Percentiles rank a stretch among this genome's conserved stretches.
phyloP scores from a whole-genome alignment of 441 rosid species.

The Corymbia calophylla region DNA sequence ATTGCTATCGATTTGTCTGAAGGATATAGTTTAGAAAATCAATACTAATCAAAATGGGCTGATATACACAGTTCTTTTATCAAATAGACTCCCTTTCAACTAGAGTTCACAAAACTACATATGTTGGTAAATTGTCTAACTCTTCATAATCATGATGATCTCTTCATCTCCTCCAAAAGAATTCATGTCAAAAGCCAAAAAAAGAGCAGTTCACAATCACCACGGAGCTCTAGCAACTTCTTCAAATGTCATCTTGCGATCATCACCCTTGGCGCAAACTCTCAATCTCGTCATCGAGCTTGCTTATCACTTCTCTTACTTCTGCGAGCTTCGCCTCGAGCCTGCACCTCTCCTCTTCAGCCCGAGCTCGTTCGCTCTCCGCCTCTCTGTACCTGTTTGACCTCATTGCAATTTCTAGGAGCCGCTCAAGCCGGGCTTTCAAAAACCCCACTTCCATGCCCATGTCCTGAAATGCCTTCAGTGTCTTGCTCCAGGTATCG shows the following conservation, averaged over 20 bases:
- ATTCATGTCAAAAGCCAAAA: background rate
- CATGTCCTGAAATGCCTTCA: background rate
- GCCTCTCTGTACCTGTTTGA: background rate
- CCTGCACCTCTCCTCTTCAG: background rate
- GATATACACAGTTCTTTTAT: background rate
- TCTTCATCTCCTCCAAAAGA: background rate
- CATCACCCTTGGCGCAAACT: background rate
- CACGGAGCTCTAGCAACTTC: background rate
- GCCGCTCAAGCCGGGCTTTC: background rate
- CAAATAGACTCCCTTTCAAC: background rate
- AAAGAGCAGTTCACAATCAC: background rate
- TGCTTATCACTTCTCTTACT: background rate
- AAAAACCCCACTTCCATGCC: slow-evolving; percentile 5
- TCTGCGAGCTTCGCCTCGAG: background rate
- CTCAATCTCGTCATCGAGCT: background rate
- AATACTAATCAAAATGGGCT: background rate
- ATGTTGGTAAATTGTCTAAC: background rate
- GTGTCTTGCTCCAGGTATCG: background rate
- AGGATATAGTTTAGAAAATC: background rate
- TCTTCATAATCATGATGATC: background rate
- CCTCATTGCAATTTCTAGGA: background rate
- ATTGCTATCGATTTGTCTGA: background rate
- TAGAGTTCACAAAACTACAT: background rate
- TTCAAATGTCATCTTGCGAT: background rate
- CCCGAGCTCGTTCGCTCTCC: background rate